phyloP scores from a whole-genome alignment of 345 rosid species.

The Ceriops decandra region DNA sequence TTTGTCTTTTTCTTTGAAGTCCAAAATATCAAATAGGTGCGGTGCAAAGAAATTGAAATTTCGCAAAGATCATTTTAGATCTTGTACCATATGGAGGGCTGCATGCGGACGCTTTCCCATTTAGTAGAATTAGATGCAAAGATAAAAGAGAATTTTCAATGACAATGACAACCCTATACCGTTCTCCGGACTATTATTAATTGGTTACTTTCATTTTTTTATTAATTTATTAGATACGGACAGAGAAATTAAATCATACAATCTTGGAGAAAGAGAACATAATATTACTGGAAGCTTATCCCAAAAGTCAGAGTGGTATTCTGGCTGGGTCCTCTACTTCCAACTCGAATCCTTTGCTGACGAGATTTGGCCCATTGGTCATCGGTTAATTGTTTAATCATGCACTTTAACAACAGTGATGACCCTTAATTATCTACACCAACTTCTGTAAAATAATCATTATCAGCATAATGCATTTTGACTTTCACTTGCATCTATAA shows the following conservation, averaged over 20 bases:
- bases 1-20: slow-evolving; percentile 18
- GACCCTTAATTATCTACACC: slow-evolving; percentile 32
- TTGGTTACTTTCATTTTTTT: no score
- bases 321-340: slow-evolving; percentile 1
- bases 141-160: slow-evolving; percentile 33
- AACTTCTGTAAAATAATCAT: slow-evolving; percentile 20
- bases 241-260: background rate
- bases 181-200: background rate
- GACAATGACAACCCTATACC: slow-evolving; percentile 23
- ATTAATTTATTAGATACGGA: background rate
- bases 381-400: slow-evolving; percentile 19
- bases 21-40: slow-evolving; percentile 1
- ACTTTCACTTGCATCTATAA: slow-evolving; percentile 4
- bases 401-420: slow-evolving; percentile 17
- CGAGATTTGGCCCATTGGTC: slow-evolving; percentile 30
- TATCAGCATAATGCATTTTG: background rate
- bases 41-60: slow-evolving; percentile 16
- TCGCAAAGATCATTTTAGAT: slow-evolving; percentile 26
- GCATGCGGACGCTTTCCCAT: background rate
- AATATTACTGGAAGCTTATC: slow-evolving; percentile 23
- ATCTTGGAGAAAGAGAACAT: background rate
- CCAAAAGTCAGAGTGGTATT: slow-evolving; percentile 18
- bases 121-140: background rate
- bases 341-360: slow-evolving; percentile 21
- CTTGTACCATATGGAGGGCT: slow-evolving; percentile 15